Conservation (phyloP, 805 yeast species). For the Metschnikowia santaceciliae region DNA sequence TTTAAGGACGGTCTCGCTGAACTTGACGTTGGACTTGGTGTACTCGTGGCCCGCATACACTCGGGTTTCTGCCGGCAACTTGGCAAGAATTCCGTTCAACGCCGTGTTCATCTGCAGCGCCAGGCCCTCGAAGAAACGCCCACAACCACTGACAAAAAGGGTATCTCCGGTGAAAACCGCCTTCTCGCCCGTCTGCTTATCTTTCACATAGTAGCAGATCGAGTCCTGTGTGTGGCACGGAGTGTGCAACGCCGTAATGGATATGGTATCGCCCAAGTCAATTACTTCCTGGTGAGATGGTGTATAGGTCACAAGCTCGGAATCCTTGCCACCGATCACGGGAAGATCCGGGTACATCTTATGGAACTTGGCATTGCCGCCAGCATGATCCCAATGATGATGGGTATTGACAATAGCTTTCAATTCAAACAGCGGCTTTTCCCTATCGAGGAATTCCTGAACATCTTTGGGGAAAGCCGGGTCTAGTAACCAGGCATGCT, state of each 20-base stretch:
- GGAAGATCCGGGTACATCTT: slow-evolving; percentile 46
- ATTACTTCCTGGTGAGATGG: slow-evolving; percentile 63
- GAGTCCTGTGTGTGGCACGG: slow-evolving; percentile 99
- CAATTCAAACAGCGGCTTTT: slow-evolving; percentile 45
- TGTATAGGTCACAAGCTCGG: slow-evolving; percentile 66
- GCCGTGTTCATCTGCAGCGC: slow-evolving; percentile 76
- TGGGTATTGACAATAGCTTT: slow-evolving; percentile 89
- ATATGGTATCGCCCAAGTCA: slow-evolving; percentile 59
- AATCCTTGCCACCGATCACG: slow-evolving; percentile 79
- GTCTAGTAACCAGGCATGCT: slow-evolving; percentile 79
- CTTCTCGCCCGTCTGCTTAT: slow-evolving; percentile 54
- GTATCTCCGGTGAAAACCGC: slow-evolving; percentile 97
- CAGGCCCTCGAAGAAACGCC: slow-evolving; percentile 91
- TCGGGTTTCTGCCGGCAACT: slow-evolving; percentile 62
- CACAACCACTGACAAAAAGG: slow-evolving; percentile 90
- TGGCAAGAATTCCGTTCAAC: slow-evolving; percentile 54
- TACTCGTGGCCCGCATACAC: slow-evolving; percentile 97
- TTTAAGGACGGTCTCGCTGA: slow-evolving; percentile 62
- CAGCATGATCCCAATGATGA: slow-evolving; percentile 94
- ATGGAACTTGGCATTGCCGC: slow-evolving; percentile 62
- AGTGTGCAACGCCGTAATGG: slow-evolving; percentile 81
- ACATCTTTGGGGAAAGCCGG: slow-evolving; percentile 84
- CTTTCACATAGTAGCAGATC: slow-evolving; percentile 77
- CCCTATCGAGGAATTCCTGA: slow-evolving; percentile 39
- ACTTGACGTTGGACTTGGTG: slow-evolving; percentile 74